Percentiles rank a stretch among this genome's conserved stretches.
These are phyloP conservation scores for Bimuria novae-zelandiae DNA, from an alignment of 2,329 filamentous ascomycete species.

Conservation along the genomic window DNA sequence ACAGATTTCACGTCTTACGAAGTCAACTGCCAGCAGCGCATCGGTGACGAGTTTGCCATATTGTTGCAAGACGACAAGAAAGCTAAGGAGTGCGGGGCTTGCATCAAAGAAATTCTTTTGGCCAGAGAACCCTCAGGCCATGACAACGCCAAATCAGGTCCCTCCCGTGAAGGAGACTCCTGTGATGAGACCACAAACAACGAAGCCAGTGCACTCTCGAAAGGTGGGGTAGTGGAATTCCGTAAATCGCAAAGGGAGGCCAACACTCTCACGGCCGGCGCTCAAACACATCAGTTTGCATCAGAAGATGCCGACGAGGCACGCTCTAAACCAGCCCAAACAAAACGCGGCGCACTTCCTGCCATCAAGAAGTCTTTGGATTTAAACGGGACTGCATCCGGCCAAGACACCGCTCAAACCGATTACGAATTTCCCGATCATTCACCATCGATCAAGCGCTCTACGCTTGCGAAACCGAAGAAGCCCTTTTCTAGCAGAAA, in stretches of 20 bases:
- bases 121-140: not conserved
- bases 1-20: conserved; percentile 25
- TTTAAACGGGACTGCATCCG: not conserved
- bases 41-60: conserved; percentile 26
- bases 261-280: not conserved
- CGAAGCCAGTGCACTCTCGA: not conserved
- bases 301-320: not conserved
- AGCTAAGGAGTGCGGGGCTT: conserved; percentile 25
- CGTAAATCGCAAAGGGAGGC: not conserved
- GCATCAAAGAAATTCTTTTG: conserved; percentile 19
- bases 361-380: conserved; percentile 9
- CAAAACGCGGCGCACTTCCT: conserved; percentile 10
- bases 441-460: conserved; percentile 10
- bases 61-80: conserved; percentile 23
- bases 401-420: not conserved
- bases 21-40: conserved; percentile 24
- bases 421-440: conserved; percentile 15
- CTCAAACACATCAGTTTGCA: not conserved
- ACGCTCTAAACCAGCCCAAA: not conserved
- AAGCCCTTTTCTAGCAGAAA: not conserved
- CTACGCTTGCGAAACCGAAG: not conserved
- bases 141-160: not conserved
- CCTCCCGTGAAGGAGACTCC: not conserved
- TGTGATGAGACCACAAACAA: conserved; percentile 6
- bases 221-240: not conserved